phyloP scores from a whole-genome alignment of 2,329 filamentous ascomycete species.

The Aspergillus eucalypticola region DNA sequence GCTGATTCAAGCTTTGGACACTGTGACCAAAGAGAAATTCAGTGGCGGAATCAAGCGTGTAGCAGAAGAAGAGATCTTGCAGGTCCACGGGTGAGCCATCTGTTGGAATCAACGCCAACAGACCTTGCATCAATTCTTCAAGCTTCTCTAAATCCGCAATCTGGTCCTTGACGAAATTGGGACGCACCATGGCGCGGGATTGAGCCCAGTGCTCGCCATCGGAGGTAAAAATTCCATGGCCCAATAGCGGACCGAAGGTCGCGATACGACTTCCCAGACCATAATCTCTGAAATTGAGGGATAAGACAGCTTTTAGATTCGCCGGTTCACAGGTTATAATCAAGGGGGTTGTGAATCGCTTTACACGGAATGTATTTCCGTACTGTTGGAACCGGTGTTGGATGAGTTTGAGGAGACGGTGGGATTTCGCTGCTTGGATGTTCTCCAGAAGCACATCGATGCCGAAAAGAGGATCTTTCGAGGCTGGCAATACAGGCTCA shows the following conservation, averaged over 20 bases:
- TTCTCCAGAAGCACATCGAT: no score
- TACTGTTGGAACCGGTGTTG: no score
- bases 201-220: conserved; percentile 57
- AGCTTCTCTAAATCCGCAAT: conserved; percentile 29
- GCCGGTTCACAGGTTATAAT: conserved; percentile 56
- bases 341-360: background rate
- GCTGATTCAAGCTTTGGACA: conserved; percentile 53
- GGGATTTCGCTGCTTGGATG: no score
- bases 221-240: conserved; percentile 58
- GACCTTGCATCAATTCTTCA: conserved; percentile 26
- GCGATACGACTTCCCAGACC: conserved; percentile 50
- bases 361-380: no score
- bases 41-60: conserved; percentile 76
- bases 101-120: conserved; percentile 26
- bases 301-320: conserved; percentile 60
- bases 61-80: conserved; percentile 28
- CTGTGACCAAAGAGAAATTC: conserved; percentile 75
- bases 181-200: conserved; percentile 55
- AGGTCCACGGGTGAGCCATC: conserved; percentile 30
- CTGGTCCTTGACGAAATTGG: conserved; percentile 34
- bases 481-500: no score
- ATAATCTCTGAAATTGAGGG: conserved; percentile 59
- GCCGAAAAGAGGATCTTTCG: no score
- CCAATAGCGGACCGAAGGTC: conserved; percentile 51
- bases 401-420: no score